Evolutionary conservation across 441 rosid species (phyloP).

Genomic region (Macaranga tanarius): DNA sequence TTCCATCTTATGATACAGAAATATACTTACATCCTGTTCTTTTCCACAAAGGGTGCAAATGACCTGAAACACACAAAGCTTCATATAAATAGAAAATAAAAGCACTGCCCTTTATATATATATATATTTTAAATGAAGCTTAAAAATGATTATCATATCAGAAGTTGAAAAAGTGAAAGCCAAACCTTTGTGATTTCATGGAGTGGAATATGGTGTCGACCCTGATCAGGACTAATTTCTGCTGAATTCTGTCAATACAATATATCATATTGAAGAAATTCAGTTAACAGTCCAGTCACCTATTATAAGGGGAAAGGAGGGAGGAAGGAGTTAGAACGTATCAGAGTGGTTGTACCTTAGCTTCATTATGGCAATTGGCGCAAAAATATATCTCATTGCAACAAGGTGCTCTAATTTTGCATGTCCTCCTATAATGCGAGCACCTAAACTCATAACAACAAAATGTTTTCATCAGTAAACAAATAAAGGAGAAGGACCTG

Average conservation of each 20-base stretch:
- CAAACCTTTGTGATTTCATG: constrained; percentile 60
- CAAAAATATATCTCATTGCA: constrained; percentile 72
- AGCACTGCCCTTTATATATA: too few species aligned
- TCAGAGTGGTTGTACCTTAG: constrained; percentile 35
- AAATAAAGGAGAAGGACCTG: background rate
- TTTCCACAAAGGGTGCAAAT: constrained; percentile 60
- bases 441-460: constrained; percentile 38
- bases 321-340: background rate
- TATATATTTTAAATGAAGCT: too few species aligned
- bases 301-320: background rate
- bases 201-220: constrained; percentile 63
- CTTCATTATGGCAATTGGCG: constrained; percentile 79
- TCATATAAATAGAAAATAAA: too few species aligned
- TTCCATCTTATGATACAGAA: too few species aligned
- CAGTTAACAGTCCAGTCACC: background rate
- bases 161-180: background rate
- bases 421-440: constrained; percentile 69
- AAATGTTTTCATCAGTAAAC: background rate
- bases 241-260: constrained; percentile 45
- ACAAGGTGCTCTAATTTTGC: constrained; percentile 76
- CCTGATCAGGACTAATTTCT: constrained; percentile 35
- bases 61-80: constrained; percentile 37
- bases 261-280: background rate
- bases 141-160: too few species aligned
- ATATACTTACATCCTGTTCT: constrained; percentile 70